A percentile compares a stretch with the other conserved stretches of the same genome.
These are phyloP conservation scores for Alternaria solani DNA, from an alignment of 2,329 filamentous ascomycete species.

Conservation along the genomic window DNA sequence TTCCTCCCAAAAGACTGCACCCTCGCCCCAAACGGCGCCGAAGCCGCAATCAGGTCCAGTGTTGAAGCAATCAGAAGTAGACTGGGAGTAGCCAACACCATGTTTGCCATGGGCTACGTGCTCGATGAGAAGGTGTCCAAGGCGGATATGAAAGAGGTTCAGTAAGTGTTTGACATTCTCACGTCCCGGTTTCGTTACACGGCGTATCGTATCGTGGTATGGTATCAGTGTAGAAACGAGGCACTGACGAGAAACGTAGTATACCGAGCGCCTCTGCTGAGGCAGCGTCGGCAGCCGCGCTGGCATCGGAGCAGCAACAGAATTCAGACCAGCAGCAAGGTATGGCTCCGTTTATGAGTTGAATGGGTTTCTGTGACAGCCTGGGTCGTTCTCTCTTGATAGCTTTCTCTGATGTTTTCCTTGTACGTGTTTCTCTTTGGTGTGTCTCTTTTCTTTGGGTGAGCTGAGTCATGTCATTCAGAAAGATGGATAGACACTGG, in stretches of 20 bases:
- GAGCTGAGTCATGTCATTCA: too few species aligned
- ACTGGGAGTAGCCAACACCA: constrained; percentile 23
- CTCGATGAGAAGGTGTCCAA: constrained; percentile 25
- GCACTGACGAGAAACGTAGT: too few species aligned
- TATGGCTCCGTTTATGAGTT: constrained; percentile 34
- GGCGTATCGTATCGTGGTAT: fast-evolving
- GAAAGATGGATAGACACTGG: too few species aligned
- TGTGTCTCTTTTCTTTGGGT: too few species aligned
- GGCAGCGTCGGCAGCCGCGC: background rate
- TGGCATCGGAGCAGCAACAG: background rate
- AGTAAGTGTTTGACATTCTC: constrained; percentile 15
- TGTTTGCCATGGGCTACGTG: constrained; percentile 31
- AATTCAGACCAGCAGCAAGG: constrained; percentile 25
- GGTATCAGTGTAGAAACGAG: too few species aligned
- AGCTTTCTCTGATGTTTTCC: too few species aligned
- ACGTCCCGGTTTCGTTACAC: too few species aligned
- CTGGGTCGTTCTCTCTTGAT: background rate
- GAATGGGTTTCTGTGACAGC: background rate
- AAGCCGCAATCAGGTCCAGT: constrained; percentile 25
- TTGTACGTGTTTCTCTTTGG: fast-evolving
- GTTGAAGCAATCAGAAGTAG: constrained; percentile 20
- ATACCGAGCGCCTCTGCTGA: background rate
- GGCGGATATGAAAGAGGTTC: constrained; percentile 27
- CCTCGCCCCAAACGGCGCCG: constrained; percentile 12
- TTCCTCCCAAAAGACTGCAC: constrained; percentile 13